Percentiles rank a stretch among this genome's conserved stretches.
Evolutionary conservation across 176 grass and related monocot genomes (phyloP).

Genomic region (Paspalum vaginatum): DNA sequence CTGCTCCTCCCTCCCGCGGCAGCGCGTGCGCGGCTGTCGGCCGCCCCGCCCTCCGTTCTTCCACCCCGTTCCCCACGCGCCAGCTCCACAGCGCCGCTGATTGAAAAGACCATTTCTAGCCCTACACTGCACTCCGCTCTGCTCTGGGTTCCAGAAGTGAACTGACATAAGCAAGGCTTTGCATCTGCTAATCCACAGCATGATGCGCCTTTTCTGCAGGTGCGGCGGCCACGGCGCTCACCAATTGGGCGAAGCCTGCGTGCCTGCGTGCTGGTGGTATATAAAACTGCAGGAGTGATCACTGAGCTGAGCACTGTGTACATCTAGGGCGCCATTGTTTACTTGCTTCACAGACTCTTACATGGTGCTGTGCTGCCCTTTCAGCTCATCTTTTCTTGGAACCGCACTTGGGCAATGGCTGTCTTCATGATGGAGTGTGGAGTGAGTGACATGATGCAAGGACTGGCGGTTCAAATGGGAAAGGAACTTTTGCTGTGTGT

Average conservation of each 20-base stretch:
- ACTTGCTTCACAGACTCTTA: slow-evolving; percentile 32
- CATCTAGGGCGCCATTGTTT: slow-evolving; percentile 8
- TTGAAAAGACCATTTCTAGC: slow-evolving; percentile 41
- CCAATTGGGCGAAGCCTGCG: slow-evolving; percentile 10
- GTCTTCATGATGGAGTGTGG: not conserved
- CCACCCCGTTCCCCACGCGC: slow-evolving; percentile 30
- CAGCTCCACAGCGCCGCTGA: slow-evolving; percentile 47
- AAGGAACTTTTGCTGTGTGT: slow-evolving; percentile 34
- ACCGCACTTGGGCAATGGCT: slow-evolving; percentile 29
- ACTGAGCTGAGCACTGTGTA: not conserved
- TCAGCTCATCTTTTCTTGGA: slow-evolving; percentile 52
- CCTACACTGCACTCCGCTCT: not conserved
- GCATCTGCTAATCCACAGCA: not conserved
- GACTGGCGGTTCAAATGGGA: slow-evolving; percentile 21
- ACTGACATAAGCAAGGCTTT: slow-evolving; percentile 22
- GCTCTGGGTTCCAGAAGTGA: not conserved
- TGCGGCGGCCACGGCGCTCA: not conserved
- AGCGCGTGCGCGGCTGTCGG: slow-evolving; percentile 59
- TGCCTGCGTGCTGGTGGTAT: not conserved
- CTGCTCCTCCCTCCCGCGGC: slow-evolving; percentile 43
- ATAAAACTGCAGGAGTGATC: not conserved
- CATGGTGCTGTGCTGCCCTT: not conserved
- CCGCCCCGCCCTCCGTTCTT: slow-evolving; percentile 32
- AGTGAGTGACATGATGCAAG: slow-evolving; percentile 42
- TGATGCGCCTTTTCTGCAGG: slow-evolving; percentile 1